These are phyloP conservation scores for Phytophthora tentaculata DNA, from an alignment of 352 stramenopile genomes.

Conservation along the genomic window DNA sequence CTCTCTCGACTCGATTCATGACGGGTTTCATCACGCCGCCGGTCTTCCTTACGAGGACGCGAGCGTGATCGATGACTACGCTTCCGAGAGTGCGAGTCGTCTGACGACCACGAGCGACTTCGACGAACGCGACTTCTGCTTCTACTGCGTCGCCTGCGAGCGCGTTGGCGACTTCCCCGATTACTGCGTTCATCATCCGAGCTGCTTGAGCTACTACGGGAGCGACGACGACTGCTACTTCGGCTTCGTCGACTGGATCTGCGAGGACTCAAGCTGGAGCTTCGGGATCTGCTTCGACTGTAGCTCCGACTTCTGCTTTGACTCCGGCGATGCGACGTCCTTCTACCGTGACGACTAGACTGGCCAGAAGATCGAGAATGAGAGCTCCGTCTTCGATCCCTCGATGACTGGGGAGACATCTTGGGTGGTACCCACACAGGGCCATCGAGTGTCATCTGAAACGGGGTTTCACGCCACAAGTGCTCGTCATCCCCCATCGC, in stretches of 20 bases:
- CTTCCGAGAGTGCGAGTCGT: slow-evolving; percentile 24
- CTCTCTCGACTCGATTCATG: slow-evolving; percentile 17
- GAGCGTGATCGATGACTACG: slow-evolving; percentile 28
- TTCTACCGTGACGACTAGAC: slow-evolving; percentile 15
- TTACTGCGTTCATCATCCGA: slow-evolving; percentile 13
- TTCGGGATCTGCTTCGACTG: slow-evolving; percentile 51
- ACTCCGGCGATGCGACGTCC: slow-evolving; percentile 15
- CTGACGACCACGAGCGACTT: slow-evolving; percentile 39
- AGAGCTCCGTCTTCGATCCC: slow-evolving; percentile 21
- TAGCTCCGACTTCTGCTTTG: slow-evolving; percentile 28
- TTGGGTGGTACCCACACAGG: slow-evolving; percentile 68
- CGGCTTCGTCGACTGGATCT: slow-evolving; percentile 32
- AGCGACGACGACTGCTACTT: slow-evolving; percentile 38
- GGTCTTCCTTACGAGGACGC: slow-evolving; percentile 16
- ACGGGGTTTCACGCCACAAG: slow-evolving; percentile 57
- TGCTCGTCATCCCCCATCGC: slow-evolving; percentile 65
- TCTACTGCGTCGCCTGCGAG: slow-evolving; percentile 24
- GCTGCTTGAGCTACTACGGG: slow-evolving; percentile 34
- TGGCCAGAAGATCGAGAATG: slow-evolving; percentile 32
- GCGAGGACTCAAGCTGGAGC: slow-evolving; percentile 31
- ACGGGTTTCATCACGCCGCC: slow-evolving; percentile 11
- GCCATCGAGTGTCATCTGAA: slow-evolving; percentile 67
- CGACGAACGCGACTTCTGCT: slow-evolving; percentile 34
- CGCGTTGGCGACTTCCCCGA: slow-evolving; percentile 16
- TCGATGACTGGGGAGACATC: slow-evolving; percentile 19